phyloP scores from a whole-genome alignment of 345 rosid species.

The Syzygium aromaticum region DNA sequence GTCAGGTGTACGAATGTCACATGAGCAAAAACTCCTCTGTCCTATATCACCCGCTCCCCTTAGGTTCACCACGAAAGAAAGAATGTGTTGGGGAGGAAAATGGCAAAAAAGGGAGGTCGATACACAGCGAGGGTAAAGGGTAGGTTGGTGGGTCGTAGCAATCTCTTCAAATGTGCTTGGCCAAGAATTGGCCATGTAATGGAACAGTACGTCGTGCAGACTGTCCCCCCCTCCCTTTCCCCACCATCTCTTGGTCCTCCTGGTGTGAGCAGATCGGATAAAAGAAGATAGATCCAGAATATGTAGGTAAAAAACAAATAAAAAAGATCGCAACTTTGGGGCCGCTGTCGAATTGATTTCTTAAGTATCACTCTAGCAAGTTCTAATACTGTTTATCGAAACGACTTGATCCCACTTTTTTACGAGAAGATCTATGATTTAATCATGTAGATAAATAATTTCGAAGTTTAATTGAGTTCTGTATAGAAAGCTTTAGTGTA shows the following conservation, averaged over 20 bases:
- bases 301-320: background rate
- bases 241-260: background rate
- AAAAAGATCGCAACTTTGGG: background rate
- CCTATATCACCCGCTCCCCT: background rate
- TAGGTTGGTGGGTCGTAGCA: background rate
- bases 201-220: background rate
- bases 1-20: background rate
- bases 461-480: background rate
- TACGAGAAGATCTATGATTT: background rate
- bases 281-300: background rate
- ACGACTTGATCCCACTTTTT: background rate
- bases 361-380: fast-evolving
- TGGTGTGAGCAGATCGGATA: background rate
- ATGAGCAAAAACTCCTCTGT: background rate
- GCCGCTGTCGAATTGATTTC: background rate
- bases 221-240: background rate
- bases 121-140: background rate
- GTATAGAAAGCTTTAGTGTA: background rate
- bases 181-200: background rate
- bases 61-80: background rate
- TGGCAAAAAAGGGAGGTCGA: background rate
- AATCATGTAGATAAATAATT: background rate
- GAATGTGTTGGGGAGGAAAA: background rate
- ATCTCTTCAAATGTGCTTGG: background rate
- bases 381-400: background rate